Base-by-base conservation (phyloP, 1,284 basidiomycete genomes). In the Melampsora occidentalis region DNA sequence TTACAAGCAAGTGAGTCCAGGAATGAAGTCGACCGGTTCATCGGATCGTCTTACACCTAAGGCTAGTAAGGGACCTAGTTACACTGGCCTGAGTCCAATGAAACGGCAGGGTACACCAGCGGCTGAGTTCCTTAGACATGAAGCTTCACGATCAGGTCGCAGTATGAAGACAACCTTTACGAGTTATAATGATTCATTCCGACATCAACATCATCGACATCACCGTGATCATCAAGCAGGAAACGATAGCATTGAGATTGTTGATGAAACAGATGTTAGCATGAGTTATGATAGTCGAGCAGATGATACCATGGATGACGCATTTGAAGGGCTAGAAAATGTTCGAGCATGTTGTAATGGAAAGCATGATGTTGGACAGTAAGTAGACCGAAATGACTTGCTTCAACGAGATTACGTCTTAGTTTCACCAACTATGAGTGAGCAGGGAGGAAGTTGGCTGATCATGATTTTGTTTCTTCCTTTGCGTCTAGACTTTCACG, bases 291-390 rank as follows among this genome's bases (percentile, higher is more conserved):
- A 75, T 61, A 75, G 71, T 59, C 79, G 82, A n/a, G 81, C 81
- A 80, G 92, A 92, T 59, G 87, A 87, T 25, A 85, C 90, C 80
- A 90, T 89, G 10, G 92, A 93, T 79, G 90, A 90, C 68, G 92
- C 88, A 1, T 99, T 89, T 82, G 95, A 98, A 81, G 96, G 94
- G 0, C 82, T 99, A 64, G 95, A 97, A 84, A 96, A 97, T 81
- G 93, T 96, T 33, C 88, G 79, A 66, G 94, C 94, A 1, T 97
- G 94, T 83, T 97, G 94, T 81, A 93, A 95, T 83, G 96, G 96
- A 33, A 80, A 88, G 86, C 96, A 99, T 83, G 85, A 87, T 69
- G 85, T 87, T 33, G 85, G 86, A 9, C 77, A 78, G 33, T 79
- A 81, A 20, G 81, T 80, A 14, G 79, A 80, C 59, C 9, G 53